Conservation (phyloP, 495 filamentous ascomycete genomes). For the Annulohypoxylon bovei region DNA sequence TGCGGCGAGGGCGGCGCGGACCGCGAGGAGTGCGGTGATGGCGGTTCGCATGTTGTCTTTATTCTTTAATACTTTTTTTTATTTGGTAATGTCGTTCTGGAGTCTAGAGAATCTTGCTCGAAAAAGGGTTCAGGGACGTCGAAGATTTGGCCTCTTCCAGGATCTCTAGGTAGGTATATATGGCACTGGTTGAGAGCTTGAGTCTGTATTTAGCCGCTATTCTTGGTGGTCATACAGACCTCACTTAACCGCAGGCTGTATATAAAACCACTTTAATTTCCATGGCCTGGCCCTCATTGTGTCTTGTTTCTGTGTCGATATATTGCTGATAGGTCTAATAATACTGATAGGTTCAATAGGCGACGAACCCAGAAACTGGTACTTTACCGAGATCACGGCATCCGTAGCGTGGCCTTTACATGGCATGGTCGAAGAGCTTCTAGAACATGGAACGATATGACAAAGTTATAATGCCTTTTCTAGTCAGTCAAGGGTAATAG, state of each 20-base stretch:
- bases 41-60: constrained; percentile 13
- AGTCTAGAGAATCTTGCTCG: background rate
- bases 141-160: background rate
- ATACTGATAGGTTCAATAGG: background rate
- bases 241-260: constrained; percentile 36
- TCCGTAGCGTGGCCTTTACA: background rate
- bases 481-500: too few species aligned
- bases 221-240: background rate
- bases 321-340: constrained; percentile 6
- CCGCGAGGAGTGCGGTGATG: constrained; percentile 12
- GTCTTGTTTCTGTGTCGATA: background rate
- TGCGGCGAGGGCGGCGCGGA: constrained; percentile 5
- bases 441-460: too few species aligned
- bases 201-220: constrained; percentile 34
- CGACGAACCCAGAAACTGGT: background rate
- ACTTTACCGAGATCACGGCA: background rate
- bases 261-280: constrained; percentile 13
- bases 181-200: background rate
- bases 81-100: background rate
- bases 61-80: background rate
- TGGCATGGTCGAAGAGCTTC: background rate
- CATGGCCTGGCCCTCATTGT: constrained; percentile 7
- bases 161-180: constrained; percentile 21
- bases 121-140: background rate
- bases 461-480: too few species aligned